Percentiles rank a stretch among this genome's conserved stretches.
Conservation (phyloP, 164 flowering plant genomes). For the Tetracentron sinense region DNA sequence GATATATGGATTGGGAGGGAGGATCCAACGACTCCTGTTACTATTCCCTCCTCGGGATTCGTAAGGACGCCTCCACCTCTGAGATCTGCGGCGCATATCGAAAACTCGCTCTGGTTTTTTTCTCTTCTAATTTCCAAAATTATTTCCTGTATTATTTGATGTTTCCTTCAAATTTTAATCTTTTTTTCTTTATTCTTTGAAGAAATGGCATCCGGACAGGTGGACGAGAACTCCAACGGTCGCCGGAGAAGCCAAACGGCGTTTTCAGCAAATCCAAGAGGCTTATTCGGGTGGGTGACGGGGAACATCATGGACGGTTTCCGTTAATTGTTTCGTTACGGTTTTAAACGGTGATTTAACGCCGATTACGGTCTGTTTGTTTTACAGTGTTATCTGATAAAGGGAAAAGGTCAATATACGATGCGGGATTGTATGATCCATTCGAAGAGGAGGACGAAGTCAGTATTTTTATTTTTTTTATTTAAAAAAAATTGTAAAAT, state of each 20-base stretch:
- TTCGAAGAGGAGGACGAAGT: conserved; percentile 78
- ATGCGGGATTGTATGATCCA: conserved; percentile 75
- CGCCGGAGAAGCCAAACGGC: conserved; percentile 68
- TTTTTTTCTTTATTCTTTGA: conserved; percentile 8
- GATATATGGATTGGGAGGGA: conserved; percentile 45
- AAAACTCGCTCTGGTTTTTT: conserved; percentile 67
- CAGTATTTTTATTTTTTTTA: conserved; percentile 14
- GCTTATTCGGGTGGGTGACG: conserved; percentile 64
- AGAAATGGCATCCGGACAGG: conserved; percentile 97
- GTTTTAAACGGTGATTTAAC: not conserved
- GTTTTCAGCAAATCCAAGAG: conserved; percentile 93
- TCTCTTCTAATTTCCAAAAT: not conserved
- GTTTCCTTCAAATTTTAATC: not conserved
- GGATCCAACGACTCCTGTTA: conserved; percentile 54
- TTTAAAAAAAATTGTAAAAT: too few relatives aligned
- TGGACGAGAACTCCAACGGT: conserved; percentile 50
- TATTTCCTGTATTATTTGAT: not conserved
- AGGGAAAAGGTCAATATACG: conserved; percentile 69
- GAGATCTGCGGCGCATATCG: conserved; percentile 76
- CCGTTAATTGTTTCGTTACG: not conserved
- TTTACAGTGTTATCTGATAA: conserved; percentile 68
- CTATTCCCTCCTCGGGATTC: conserved; percentile 68
- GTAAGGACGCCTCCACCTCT: conserved; percentile 58
- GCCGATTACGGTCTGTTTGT: not conserved
- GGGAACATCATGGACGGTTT: not conserved